Evolutionary conservation across 129 eudicot species (phyloP).

Genomic region (Logfia minima): DNA sequence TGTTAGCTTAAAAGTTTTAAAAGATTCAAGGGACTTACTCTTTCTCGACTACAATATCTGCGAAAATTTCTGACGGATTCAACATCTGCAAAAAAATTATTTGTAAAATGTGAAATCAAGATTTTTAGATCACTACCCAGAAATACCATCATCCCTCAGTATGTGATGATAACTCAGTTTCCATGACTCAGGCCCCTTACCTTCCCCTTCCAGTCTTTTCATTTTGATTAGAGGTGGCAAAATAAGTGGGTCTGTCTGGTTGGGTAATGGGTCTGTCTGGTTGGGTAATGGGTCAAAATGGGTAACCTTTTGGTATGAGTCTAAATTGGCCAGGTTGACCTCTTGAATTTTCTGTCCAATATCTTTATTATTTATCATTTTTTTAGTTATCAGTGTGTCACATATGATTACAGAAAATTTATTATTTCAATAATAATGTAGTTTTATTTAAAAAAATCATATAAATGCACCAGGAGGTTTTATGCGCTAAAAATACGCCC

Average conservation of each 20-base stretch:
- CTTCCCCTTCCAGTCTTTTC: neutral
- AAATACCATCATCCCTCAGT: neutral
- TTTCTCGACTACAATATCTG: slow-evolving; percentile 49
- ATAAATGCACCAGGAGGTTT: neutral
- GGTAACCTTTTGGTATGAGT: neutral
- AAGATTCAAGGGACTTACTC: slow-evolving; percentile 39
- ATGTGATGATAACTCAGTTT: neutral
- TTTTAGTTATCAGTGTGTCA: neutral
- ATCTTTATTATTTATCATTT: no score
- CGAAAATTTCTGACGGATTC: slow-evolving; percentile 51
- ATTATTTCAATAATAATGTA: no score
- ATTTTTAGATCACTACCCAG: neutral
- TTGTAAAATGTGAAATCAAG: neutral
- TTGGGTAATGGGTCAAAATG: neutral
- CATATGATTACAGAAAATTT: no score
- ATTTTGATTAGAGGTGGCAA: neutral
- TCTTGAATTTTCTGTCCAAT: no score
- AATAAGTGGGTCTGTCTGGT: neutral
- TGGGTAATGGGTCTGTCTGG: neutral
- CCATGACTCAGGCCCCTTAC: neutral
- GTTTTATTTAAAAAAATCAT: no score
- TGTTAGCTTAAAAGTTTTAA: neutral
- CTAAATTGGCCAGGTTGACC: no score
- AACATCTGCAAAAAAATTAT: slow-evolving; percentile 30
- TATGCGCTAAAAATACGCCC: neutral